Evolutionary conservation across 1,284 basidiomycete species (phyloP), one percentile per base, ranked within the genome.

Genomic region (Cystobasidium sp.): DNA sequence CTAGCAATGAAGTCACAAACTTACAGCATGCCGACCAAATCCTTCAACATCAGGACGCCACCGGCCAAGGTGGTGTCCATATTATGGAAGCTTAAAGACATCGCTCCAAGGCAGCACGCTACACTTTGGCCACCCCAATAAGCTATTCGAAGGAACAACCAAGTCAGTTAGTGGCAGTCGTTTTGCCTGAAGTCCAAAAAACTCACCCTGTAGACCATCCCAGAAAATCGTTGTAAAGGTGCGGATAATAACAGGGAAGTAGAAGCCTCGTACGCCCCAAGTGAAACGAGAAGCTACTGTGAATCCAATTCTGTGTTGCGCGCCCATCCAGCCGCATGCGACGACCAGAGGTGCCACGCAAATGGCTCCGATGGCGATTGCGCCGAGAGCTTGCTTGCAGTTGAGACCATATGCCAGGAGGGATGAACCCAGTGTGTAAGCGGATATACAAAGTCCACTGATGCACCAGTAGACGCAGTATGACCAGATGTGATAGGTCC

Each of bases 101-200:
- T 68, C 8, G 78, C 79, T 6, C 78, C 77, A n/a, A 80, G 75
- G 22, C 46, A 51, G 51, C 77, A 52, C 37, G 76, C 63, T 41
- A 80, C 76, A 22, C 79, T 77, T 69, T 80, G 78, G n/a, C 79
- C 80, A 49, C 80, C 79, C 80, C 80, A 61, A 37, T 61, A 61
- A 10, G 59, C 59, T 31, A 31, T 31, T 31, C 31, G 31, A 5
- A 31, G 31, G 31, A 31, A 5, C 31, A 31, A 31, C 31, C 5
- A 31, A 31, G 31, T 31, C 31, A 31, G 31, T 5, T 31, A 5
- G 31, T 31, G 2, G 31, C 31, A 31, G 31, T 5, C 31, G 1
- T 31, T 31, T 31, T 31, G 31, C 31, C 31, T 31, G 31, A 31
- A 31, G 31, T 31, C 31, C 31, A 31, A 31, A 5, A 2, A 31